Conservation (phyloP, 2,329 filamentous ascomycete genomes). For the Immersiporthe knoxdaviesiana region DNA sequence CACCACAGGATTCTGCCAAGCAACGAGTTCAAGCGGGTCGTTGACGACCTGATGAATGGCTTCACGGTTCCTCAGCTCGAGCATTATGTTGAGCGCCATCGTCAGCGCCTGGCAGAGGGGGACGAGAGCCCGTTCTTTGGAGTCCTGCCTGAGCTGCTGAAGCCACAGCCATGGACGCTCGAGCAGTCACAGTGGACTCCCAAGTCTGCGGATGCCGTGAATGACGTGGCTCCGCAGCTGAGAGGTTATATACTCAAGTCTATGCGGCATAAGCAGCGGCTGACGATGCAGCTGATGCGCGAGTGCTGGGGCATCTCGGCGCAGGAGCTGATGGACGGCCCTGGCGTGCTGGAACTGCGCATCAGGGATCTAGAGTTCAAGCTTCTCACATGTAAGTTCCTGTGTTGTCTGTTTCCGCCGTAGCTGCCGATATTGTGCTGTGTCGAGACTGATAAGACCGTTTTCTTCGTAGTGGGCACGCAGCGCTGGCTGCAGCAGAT, state of each 20-base stretch:
- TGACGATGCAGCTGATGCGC: constrained; percentile 50
- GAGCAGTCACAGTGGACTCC: constrained; percentile 49
- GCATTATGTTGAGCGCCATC: constrained; percentile 40
- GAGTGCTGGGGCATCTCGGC: constrained; percentile 55
- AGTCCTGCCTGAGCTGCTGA: neutral
- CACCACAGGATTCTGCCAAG: constrained; percentile 43
- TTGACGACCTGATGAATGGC: constrained; percentile 44
- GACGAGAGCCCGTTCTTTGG: constrained; percentile 10
- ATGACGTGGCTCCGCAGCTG: constrained; percentile 33
- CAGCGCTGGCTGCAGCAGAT: constrained; percentile 42
- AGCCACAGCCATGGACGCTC: constrained; percentile 44
- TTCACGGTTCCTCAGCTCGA: constrained; percentile 53
- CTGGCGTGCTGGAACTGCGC: constrained; percentile 46
- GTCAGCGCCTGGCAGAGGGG: constrained; percentile 17
- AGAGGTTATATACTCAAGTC: constrained; percentile 37
- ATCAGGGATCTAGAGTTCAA: constrained; percentile 46
- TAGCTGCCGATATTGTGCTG: neutral
- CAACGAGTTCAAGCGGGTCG: constrained; percentile 47
- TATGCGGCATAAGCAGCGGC: constrained; percentile 44
- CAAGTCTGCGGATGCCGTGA: constrained; percentile 30
- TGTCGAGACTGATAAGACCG: neutral
- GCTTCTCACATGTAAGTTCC: constrained; percentile 50
- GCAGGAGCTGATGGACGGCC: constrained; percentile 47
- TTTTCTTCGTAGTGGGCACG: constrained; percentile 38
- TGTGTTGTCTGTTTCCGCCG: no score